Evolutionary conservation across 345 rosid genomes (phyloP).

Genomic region (Hirschfeldia incana): DNA sequence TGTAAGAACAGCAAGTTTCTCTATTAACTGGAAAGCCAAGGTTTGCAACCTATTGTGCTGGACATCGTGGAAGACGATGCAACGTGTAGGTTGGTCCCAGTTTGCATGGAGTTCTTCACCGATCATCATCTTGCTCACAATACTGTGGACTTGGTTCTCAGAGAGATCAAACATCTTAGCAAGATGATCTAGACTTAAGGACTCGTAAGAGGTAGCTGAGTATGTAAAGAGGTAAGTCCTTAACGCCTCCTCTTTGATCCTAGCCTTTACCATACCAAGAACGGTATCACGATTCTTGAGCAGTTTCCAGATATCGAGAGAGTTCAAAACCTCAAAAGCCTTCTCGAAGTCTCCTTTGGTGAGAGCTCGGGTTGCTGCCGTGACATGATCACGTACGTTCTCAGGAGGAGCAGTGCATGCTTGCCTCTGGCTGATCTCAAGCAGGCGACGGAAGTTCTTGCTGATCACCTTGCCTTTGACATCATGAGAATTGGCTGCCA

Average conservation of each 20-base stretch:
- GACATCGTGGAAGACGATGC: constrained; percentile 73
- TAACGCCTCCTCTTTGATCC: constrained; percentile 85
- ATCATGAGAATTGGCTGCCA: constrained; percentile 74
- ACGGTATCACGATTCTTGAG: constrained; percentile 56
- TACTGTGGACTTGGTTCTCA: constrained; percentile 55
- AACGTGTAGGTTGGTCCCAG: constrained; percentile 88
- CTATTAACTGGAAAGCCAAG: constrained; percentile 79
- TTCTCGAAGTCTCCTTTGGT: constrained; percentile 70
- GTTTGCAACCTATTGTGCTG: constrained; percentile 71
- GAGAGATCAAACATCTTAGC: constrained; percentile 79
- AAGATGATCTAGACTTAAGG: constrained; percentile 67
- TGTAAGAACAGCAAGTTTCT: constrained; percentile 63
- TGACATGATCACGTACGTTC: constrained; percentile 83
- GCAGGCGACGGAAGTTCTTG: constrained; percentile 75
- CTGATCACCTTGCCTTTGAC: constrained; percentile 71
- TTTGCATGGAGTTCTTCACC: constrained; percentile 72
- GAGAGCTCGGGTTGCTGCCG: constrained; percentile 86
- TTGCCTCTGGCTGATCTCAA: constrained; percentile 78
- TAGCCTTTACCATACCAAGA: constrained; percentile 70
- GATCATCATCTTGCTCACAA: constrained; percentile 87
- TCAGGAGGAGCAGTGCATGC: constrained; percentile 84
- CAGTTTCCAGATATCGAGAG: constrained; percentile 85
- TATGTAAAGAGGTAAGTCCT: constrained; percentile 76
- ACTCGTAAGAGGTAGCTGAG: constrained; percentile 53
- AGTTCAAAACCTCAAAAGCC: constrained; percentile 60